Evolutionary conservation across 192 early-diverging fungal genomes (phyloP).

Genomic region (Umbelopsis isabellina): DNA sequence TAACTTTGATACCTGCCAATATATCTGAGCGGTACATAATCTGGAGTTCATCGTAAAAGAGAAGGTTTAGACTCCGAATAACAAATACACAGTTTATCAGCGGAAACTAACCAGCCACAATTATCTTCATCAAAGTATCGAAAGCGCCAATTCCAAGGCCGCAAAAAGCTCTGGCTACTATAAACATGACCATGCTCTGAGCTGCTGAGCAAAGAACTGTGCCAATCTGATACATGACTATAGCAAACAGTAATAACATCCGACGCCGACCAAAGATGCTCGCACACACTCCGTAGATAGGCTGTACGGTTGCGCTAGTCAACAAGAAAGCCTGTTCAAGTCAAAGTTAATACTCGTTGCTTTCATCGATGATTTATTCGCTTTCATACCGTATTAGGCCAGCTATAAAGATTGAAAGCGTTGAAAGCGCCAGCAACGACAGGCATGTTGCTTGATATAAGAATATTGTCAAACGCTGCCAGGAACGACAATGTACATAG

Average conservation of each 20-base stretch:
- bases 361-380: background rate
- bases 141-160: constrained; percentile 59
- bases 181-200: constrained; percentile 55
- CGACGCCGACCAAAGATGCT: constrained; percentile 52
- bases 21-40: constrained; percentile 39
- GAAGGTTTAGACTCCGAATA: background rate
- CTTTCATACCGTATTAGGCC: constrained; percentile 36
- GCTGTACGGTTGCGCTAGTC: constrained; percentile 47
- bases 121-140: constrained; percentile 52
- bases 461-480: constrained; percentile 41
- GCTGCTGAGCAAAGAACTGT: constrained; percentile 71
- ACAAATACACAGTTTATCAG: background rate
- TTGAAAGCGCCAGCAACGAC: constrained; percentile 36
- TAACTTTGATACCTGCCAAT: constrained; percentile 36
- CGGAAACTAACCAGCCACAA: constrained; percentile 41
- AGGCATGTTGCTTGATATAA: constrained; percentile 32
- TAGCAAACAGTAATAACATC: constrained; percentile 67
- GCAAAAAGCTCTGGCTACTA: constrained; percentile 55
- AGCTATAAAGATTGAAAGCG: constrained; percentile 33
- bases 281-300: constrained; percentile 50
- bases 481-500: constrained; percentile 34
- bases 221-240: constrained; percentile 77
- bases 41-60: background rate
- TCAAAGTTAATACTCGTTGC: background rate
- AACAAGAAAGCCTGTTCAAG: constrained; percentile 46